A percentile compares a stretch with the other conserved stretches of the same genome.
phyloP scores from a whole-genome alignment of 495 filamentous ascomycete species.

The Peziza echinospora region DNA sequence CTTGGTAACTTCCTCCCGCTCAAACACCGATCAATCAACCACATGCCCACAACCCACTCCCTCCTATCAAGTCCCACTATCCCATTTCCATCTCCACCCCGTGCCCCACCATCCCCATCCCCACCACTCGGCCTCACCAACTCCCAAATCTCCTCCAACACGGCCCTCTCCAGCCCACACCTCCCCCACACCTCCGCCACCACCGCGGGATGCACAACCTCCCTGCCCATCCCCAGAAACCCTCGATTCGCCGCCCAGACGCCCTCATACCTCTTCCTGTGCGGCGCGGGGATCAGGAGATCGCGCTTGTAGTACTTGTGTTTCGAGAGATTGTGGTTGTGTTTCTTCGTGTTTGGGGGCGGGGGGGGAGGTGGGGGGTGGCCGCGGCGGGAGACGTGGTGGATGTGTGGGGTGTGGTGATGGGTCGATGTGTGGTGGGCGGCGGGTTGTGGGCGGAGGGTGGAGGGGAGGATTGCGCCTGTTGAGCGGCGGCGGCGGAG shows the following conservation, averaged over 20 bases:
- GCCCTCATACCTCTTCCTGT: slow-evolving; percentile 83
- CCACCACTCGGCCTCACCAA: slow-evolving; percentile 47
- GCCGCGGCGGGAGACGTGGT: slow-evolving; percentile 51
- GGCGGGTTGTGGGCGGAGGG: no score
- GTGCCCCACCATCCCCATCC: slow-evolving; percentile 62
- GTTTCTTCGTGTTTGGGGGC: slow-evolving; percentile 26
- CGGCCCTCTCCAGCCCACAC: slow-evolving; percentile 50
- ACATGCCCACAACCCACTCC: slow-evolving; percentile 89
- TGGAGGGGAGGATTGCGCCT: no score
- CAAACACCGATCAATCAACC: slow-evolving; percentile 79
- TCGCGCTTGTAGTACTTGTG: slow-evolving; percentile 63
- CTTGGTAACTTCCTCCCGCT: slow-evolving; percentile 71
- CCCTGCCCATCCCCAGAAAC: slow-evolving; percentile 21
- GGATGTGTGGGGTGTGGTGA: slow-evolving; percentile 25
- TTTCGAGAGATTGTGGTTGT: slow-evolving; percentile 62
- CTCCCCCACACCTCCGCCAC: slow-evolving; percentile 19
- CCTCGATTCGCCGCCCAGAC: slow-evolving; percentile 90
- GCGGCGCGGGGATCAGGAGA: slow-evolving; percentile 48
- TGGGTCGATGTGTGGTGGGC: no score
- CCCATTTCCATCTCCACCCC: slow-evolving; percentile 48
- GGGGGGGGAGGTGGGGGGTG: slow-evolving; percentile 29
- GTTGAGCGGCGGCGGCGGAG: slow-evolving; percentile 18
- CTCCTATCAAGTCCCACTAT: slow-evolving; percentile 43
- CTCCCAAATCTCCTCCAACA: slow-evolving; percentile 70
- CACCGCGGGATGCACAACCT: background rate